A percentile compares a stretch with the other conserved stretches of the same genome.
phyloP scores from a whole-genome alignment of 257 asterid genomes.

The Jaltomata sinuosa region DNA sequence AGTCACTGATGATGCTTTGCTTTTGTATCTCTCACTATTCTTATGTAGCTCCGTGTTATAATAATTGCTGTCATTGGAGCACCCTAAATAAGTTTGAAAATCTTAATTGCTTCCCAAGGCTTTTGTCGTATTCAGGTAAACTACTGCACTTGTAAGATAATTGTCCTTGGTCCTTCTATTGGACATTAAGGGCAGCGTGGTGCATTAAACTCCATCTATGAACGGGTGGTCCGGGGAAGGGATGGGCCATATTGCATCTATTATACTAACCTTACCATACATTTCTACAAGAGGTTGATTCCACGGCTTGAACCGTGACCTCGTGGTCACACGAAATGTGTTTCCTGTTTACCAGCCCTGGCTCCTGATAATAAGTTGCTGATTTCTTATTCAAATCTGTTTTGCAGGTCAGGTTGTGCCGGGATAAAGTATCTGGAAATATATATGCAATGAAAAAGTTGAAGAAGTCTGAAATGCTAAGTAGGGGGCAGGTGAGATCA shows the following conservation, averaged over 20 bases:
- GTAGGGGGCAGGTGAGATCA: conserved; percentile 74
- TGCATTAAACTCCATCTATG: background rate
- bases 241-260: background rate
- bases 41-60: background rate
- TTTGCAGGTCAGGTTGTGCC: conserved; percentile 73
- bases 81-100: background rate
- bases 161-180: background rate
- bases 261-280: background rate
- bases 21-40: background rate
- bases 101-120: background rate
- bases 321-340: background rate
- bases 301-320: background rate
- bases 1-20: background rate
- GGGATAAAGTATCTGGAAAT: conserved; percentile 59
- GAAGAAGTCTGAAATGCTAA: conserved; percentile 85
- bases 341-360: background rate
- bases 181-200: background rate
- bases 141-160: background rate
- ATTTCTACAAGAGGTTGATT: background rate
- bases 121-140: background rate
- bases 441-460: conserved; percentile 83
- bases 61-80: background rate
- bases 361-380: background rate
- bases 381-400: conserved; percentile 3
- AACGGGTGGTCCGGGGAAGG: background rate